Percentiles rank a stretch among this genome's conserved stretches.
These are phyloP conservation scores for Arabidopsis thaliana DNA, from an alignment of 345 rosid genomes.

Conservation along the genomic window DNA sequence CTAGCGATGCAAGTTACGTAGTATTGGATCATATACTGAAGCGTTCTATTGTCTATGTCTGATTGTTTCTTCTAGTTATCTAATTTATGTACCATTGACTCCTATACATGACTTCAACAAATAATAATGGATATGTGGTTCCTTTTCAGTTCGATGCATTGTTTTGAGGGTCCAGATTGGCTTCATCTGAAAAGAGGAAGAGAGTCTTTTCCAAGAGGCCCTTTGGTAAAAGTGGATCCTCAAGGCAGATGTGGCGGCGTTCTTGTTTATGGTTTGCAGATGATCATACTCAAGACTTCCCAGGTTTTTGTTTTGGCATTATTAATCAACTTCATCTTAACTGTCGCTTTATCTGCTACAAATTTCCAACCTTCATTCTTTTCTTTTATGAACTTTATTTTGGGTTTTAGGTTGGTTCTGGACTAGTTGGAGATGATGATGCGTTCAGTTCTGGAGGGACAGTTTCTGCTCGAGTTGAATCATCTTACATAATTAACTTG, in stretches of 20 bases:
- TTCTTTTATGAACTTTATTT: slow-evolving; percentile 21
- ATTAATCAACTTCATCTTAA: slow-evolving; percentile 21
- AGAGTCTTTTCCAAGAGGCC: slow-evolving; percentile 89
- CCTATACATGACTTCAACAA: background rate
- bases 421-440: slow-evolving; percentile 92
- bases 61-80: slow-evolving; percentile 4
- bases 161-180: slow-evolving; percentile 98
- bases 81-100: slow-evolving; percentile 10
- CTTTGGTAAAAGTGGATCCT: slow-evolving; percentile 89
- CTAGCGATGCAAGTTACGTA: slow-evolving; percentile 5
- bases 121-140: slow-evolving; percentile 32
- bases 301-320: slow-evolving; percentile 69
- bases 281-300: slow-evolving; percentile 92
- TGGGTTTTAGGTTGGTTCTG: slow-evolving; percentile 71
- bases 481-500: slow-evolving; percentile 83
- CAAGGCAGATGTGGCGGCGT: slow-evolving; percentile 96
- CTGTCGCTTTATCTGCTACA: slow-evolving; percentile 23
- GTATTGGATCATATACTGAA: slow-evolving; percentile 4
- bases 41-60: slow-evolving; percentile 7
- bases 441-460: slow-evolving; percentile 69
- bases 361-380: slow-evolving; percentile 14
- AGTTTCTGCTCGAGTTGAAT: slow-evolving; percentile 70
- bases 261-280: slow-evolving; percentile 95
- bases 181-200: slow-evolving; percentile 92
- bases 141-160: slow-evolving; percentile 91